Percentiles rank a stretch among this genome's conserved stretches.
These are phyloP conservation scores for Fusarium duplospermum DNA, from an alignment of 2,329 filamentous ascomycete species.

Conservation along the genomic window DNA sequence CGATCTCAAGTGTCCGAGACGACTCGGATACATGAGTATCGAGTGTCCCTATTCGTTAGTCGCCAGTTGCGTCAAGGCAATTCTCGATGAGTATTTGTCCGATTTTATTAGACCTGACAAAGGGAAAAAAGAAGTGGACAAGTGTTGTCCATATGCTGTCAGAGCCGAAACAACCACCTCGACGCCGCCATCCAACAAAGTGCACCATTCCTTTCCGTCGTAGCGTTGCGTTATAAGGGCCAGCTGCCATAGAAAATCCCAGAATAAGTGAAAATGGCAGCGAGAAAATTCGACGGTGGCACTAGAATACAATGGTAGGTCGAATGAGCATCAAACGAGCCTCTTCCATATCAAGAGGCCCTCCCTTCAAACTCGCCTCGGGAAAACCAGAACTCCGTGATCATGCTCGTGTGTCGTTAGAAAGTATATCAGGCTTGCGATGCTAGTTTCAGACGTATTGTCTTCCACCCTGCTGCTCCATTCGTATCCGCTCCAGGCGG, in stretches of 20 bases:
- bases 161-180: constrained; percentile 31
- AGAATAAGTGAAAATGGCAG: constrained; percentile 28
- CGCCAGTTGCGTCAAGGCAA: constrained; percentile 21
- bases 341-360: constrained; percentile 25
- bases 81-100: constrained; percentile 45
- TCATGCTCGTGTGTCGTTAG: constrained; percentile 50
- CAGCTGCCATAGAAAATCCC: constrained; percentile 41
- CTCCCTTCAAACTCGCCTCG: constrained; percentile 42
- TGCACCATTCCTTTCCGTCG: constrained; percentile 37
- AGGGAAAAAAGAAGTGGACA: constrained; percentile 41
- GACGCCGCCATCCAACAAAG: constrained; percentile 34
- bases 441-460: constrained; percentile 43
- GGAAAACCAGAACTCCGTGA: constrained; percentile 45
- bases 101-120: constrained; percentile 48
- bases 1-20: constrained; percentile 4
- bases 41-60: constrained; percentile 15
- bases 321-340: constrained; percentile 36
- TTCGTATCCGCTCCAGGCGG: constrained; percentile 62
- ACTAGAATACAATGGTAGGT: constrained; percentile 48
- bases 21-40: neutral
- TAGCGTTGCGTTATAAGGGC: constrained; percentile 36
- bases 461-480: constrained; percentile 51
- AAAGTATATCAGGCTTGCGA: constrained; percentile 26
- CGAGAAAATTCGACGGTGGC: constrained; percentile 39
- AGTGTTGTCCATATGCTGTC: constrained; percentile 40